Base-by-base conservation (phyloP, 169 alveolate genomes). In the Cryptosporidium muris region DNA sequence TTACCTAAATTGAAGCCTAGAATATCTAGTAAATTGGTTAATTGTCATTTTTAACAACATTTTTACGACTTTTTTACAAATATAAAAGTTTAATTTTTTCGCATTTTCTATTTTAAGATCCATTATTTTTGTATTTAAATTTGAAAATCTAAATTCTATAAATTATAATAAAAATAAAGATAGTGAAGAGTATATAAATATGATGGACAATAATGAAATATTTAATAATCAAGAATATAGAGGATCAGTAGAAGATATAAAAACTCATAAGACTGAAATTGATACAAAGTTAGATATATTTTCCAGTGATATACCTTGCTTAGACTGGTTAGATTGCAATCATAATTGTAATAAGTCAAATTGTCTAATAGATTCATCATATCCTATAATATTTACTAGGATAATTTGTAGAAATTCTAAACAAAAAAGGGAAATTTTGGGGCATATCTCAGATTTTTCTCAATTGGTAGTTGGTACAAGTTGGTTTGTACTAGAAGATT, bases 401-500 rank as follows among this genome's bases (percentile, higher is more conserved):
- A 60, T 74, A 40, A 74, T 51, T n/a, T 58, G 67, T 42, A 54
- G 51, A n/a, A 74, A 42, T 63, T 54, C 42, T 2, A 74, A 43
- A 42, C 74, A 74, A 9, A 74, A 45, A 51, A 8, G 36, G n/a
- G 49, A 58, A 3, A 16, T 74, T n/a, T 47, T 74, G 48, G 5
- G 14, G 5, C 66, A 74, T 25, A 52, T 74, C 36, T 47, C 9
- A 4, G 85, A 74, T 7, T 74, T 74, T 74, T 74, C 85, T 2
- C 43, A 51, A 54, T 47, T 74, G 58, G 85, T 74, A 5, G 60
- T 58, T 6, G 85, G 85, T 6, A 74, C 74, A 25, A 47, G 47
- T 58, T 74, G 85, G 85, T 58, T 74, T 43, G 63, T 74, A 4
- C 25, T 74, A 51, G 85, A 74, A 48, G 85, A 74, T 34, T 36